These are phyloP conservation scores for Heterobasidion parviporum DNA, from an alignment of 1,284 basidiomycete genomes.

Conservation along the genomic window DNA sequence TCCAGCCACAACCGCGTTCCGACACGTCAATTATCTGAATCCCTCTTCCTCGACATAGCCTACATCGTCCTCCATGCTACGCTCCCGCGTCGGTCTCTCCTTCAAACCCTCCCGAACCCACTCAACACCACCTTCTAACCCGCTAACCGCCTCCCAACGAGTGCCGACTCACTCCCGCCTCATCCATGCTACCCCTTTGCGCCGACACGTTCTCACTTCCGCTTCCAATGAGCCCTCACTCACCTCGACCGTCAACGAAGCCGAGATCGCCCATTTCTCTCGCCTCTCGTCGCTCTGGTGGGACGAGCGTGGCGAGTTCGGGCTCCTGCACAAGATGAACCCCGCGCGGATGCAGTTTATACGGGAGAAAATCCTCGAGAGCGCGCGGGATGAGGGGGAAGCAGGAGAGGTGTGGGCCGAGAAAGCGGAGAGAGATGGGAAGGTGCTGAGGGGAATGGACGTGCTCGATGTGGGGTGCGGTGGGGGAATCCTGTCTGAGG, in stretches of 20 bases:
- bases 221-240: not conserved
- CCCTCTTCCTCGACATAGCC: no score
- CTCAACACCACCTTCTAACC: no score
- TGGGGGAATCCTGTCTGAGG: constrained; percentile 91
- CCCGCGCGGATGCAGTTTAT: constrained; percentile 84
- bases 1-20: no score
- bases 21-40: no score
- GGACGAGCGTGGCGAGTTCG: constrained; percentile 92
- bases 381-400: constrained; percentile 37
- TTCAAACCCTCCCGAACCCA: no score
- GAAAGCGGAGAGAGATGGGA: constrained; percentile 13
- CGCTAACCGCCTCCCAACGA: no score
- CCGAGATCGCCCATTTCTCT: constrained; percentile 91
- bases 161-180: no score
- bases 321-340: constrained; percentile 92
- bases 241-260: constrained; percentile 52
- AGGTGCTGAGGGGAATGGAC: constrained; percentile 53
- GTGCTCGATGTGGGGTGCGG: constrained; percentile 91
- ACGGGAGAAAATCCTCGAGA: constrained; percentile 67
- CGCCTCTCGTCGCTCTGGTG: constrained; percentile 92
- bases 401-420: constrained; percentile 20
- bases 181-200: no score
- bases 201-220: not conserved
- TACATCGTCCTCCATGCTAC: no score
- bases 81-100: no score